Evolutionary conservation across 2,329 filamentous ascomycete species (phyloP).

Genomic region (Dactylellina drechsleri): DNA sequence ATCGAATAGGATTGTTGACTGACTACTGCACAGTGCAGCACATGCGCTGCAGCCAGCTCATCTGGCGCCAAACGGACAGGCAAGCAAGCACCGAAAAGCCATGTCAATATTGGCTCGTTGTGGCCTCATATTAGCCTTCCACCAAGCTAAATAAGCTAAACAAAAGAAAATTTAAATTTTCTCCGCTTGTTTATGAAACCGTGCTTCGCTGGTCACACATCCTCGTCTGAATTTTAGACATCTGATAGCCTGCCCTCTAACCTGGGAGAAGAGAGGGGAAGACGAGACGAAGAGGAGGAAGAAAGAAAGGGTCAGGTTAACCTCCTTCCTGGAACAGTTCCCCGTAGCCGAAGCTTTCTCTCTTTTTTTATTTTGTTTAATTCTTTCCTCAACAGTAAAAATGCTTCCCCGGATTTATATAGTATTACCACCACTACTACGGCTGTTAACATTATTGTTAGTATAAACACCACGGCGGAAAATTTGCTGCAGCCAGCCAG

Average conservation of each 20-base stretch:
- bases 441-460: background rate
- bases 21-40: too few relatives aligned
- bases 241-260: conserved; percentile 24
- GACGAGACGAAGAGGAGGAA: background rate
- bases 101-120: background rate
- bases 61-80: background rate
- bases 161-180: background rate
- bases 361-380: background rate
- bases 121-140: conserved; percentile 1
- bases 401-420: conserved; percentile 40
- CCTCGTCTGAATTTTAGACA: background rate
- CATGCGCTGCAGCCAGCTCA: conserved; percentile 17
- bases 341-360: conserved; percentile 28
- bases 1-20: too few relatives aligned
- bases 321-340: conserved; percentile 38
- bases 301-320: background rate
- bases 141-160: background rate
- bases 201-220: conserved; percentile 31
- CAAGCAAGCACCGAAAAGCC: background rate
- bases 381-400: too few relatives aligned
- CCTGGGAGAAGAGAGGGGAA: background rate
- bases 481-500: background rate
- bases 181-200: background rate
- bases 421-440: background rate
- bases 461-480: background rate